Conservation (phyloP, 805 yeast species). For the Yarrowia phangngaensis region DNA sequence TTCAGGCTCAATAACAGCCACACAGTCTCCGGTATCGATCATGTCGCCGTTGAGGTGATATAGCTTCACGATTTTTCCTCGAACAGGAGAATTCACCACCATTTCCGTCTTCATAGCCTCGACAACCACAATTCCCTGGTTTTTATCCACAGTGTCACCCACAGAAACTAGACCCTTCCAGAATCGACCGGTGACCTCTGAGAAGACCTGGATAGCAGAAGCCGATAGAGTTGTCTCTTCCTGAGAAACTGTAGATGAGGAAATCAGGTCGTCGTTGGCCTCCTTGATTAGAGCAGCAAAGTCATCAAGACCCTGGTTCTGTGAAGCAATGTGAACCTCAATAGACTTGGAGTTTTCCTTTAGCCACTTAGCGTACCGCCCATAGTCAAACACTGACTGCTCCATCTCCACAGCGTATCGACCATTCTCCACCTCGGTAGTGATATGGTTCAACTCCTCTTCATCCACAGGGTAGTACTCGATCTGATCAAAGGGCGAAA, state of each 20-base stretch:
- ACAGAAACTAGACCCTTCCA: slow-evolving; percentile 86
- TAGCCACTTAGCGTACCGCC: slow-evolving; percentile 73
- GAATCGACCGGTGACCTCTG: slow-evolving; percentile 92
- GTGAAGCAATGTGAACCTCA: slow-evolving; percentile 56
- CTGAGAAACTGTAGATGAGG: slow-evolving; percentile 47
- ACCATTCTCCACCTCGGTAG: slow-evolving; percentile 77
- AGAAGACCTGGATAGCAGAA: slow-evolving; percentile 78
- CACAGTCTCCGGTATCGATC: slow-evolving; percentile 95
- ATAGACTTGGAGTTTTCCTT: slow-evolving; percentile 69
- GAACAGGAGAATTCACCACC: slow-evolving; percentile 66
- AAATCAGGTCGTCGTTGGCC: slow-evolving; percentile 76
- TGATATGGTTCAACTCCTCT: slow-evolving; percentile 65
- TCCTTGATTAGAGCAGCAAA: slow-evolving; percentile 78
- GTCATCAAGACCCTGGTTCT: slow-evolving; percentile 81
- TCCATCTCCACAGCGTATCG: slow-evolving; percentile 68
- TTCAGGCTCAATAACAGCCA: slow-evolving; percentile 64
- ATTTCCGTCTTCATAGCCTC: slow-evolving; percentile 99
- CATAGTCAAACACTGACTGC: slow-evolving; percentile 78
- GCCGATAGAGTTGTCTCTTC: slow-evolving; percentile 41
- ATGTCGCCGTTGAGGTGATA: slow-evolving; percentile 85
- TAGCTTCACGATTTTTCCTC: slow-evolving; percentile 39
- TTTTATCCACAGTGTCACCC: slow-evolving; percentile 69
- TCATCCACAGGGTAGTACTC: slow-evolving; percentile 92
- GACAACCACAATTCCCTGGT: slow-evolving; percentile 79
- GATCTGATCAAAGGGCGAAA: slow-evolving; percentile 88